Evolutionary conservation across 257 asterid genomes (phyloP).

Genomic region (Gardenia jasminoides): DNA sequence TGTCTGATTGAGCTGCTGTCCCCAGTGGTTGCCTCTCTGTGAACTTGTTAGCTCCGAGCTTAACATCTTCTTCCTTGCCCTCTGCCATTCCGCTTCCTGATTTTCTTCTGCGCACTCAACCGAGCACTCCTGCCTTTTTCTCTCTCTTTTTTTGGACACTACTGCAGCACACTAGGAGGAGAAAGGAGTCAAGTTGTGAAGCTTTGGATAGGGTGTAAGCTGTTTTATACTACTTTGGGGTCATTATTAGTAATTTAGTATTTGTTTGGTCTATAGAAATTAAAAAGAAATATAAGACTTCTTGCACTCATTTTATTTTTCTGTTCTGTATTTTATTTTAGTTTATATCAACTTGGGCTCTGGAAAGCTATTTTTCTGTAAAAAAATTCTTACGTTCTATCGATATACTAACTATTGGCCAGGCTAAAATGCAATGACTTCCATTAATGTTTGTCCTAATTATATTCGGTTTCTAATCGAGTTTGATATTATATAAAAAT

Average conservation of each 20-base stretch:
- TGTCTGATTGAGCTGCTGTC: slow-evolving; percentile 61
- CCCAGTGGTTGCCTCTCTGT: slow-evolving; percentile 60
- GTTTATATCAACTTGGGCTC: no score
- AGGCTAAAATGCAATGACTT: neutral
- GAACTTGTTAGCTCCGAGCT: slow-evolving; percentile 60
- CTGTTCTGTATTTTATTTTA: neutral
- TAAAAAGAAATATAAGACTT: no score
- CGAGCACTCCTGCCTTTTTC: neutral
- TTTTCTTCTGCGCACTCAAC: neutral
- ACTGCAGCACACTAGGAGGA: neutral
- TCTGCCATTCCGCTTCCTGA: slow-evolving; percentile 46
- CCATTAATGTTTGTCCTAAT: neutral
- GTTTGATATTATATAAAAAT: neutral
- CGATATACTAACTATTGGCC: neutral
- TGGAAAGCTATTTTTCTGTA: no score
- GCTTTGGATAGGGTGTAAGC: neutral
- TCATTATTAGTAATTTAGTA: no score
- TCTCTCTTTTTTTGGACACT: neutral
- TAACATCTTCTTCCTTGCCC: slow-evolving; percentile 57
- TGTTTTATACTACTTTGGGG: slow-evolving; percentile 36
- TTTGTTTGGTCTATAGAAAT: no score
- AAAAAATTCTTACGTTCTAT: neutral
- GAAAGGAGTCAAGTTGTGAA: neutral
- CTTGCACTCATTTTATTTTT: neutral
- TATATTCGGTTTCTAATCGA: neutral